Percentiles rank a stretch among this genome's conserved stretches.
Conservation (phyloP, 1,139 yeast genomes). For the Trichomonascaceae sp. region DNA sequence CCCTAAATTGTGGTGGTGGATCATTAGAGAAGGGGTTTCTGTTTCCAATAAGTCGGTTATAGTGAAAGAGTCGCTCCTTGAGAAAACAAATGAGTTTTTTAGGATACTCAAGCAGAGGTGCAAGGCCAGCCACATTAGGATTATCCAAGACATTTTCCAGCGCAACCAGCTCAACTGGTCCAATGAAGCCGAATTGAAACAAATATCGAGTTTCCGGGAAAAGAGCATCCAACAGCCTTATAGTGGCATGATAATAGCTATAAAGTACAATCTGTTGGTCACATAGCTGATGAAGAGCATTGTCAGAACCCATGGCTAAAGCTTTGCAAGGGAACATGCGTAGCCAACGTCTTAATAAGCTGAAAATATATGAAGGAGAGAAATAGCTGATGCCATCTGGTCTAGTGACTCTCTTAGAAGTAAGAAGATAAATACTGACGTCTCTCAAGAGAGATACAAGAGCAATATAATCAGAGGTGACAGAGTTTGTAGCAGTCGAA, state of each 20-base stretch:
- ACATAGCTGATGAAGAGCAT: constrained; percentile 1
- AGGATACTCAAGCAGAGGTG: constrained; percentile 28
- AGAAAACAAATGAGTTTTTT: constrained; percentile 31
- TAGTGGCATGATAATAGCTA: constrained; percentile 33
- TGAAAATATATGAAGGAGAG: constrained; percentile 23
- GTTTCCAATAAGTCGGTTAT: constrained; percentile 28
- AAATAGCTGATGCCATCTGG: constrained; percentile 19
- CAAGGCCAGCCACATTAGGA: constrained; percentile 12
- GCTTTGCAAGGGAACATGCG: constrained; percentile 27
- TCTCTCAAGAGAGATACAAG: constrained; percentile 18
- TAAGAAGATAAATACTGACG: constrained; percentile 15
- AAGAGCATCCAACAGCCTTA: constrained; percentile 31
- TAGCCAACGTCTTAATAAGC: constrained; percentile 27
- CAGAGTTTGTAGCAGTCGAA: not conserved
- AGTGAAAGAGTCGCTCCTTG: constrained; percentile 29
- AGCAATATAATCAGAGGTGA: constrained; percentile 13
- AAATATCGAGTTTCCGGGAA: constrained; percentile 38
- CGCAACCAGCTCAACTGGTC: constrained; percentile 32
- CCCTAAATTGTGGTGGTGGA: constrained; percentile 22
- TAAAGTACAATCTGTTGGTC: constrained; percentile 23
- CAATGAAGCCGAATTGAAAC: constrained; percentile 35
- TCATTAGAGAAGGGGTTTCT: constrained; percentile 28
- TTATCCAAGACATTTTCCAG: constrained; percentile 18
- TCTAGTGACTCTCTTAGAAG: constrained; percentile 16
- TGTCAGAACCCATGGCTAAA: constrained; percentile 8